Percentiles rank a stretch among this genome's conserved stretches.
phyloP scores from a whole-genome alignment of 306 rosid genomes.

The Casuarina equisetifolia region DNA sequence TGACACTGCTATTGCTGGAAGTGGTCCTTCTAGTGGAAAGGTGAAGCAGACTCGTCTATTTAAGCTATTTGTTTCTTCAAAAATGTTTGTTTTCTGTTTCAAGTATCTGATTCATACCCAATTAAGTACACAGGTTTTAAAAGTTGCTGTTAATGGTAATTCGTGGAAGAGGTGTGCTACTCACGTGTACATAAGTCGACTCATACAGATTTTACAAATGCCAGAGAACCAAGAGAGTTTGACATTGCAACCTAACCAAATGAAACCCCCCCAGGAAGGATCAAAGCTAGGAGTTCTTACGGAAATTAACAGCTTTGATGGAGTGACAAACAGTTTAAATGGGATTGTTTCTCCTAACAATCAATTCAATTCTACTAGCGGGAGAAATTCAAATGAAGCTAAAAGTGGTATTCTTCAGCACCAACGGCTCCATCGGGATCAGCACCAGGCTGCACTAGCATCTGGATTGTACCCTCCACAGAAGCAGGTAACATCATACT shows the following conservation, averaged over 20 bases:
- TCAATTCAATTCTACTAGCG: conserved; percentile 9
- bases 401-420: conserved; percentile 39
- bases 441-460: conserved; percentile 23
- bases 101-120: neutral
- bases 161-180: conserved; percentile 61
- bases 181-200: conserved; percentile 62
- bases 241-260: conserved; percentile 18
- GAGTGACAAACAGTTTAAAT: conserved; percentile 24
- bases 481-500: conserved; percentile 54
- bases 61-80: neutral
- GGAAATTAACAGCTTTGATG: conserved; percentile 28
- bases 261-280: conserved; percentile 34
- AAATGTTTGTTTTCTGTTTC: neutral
- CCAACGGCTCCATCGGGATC: conserved; percentile 34
- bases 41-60: conserved; percentile 17
- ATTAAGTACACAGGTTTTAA: conserved; percentile 37
- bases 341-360: conserved; percentile 30
- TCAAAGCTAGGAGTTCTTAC: conserved; percentile 33
- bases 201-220: conserved; percentile 42
- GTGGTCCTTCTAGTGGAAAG: conserved; percentile 30
- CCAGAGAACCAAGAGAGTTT: conserved; percentile 31
- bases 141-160: conserved; percentile 23
- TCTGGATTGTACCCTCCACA: conserved; percentile 33
- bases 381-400: conserved; percentile 29
- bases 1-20: conserved; percentile 26